phyloP scores from a whole-genome alignment of 257 asterid genomes.

The Solanum chilense region DNA sequence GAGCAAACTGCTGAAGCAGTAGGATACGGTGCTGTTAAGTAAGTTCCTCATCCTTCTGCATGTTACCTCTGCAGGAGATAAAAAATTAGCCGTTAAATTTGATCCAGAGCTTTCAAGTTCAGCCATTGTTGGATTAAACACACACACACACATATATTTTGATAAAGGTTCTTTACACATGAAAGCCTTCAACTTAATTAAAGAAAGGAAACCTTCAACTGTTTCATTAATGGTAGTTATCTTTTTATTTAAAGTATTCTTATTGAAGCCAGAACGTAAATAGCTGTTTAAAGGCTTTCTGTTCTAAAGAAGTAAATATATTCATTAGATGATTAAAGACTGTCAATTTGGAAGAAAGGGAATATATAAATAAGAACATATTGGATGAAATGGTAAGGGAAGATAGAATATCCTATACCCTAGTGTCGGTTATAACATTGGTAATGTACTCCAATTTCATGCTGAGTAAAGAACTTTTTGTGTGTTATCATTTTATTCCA shows the following conservation, averaged over 20 bases:
- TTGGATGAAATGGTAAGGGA: neutral
- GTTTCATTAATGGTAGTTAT: neutral
- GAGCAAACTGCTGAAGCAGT: conserved; percentile 90
- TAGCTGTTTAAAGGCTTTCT: neutral
- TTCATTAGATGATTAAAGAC: neutral
- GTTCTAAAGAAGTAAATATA: neutral
- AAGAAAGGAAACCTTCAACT: neutral
- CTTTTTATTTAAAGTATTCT: neutral
- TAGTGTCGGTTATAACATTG: neutral
- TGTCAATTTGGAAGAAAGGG: neutral
- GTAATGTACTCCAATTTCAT: neutral
- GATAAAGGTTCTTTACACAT: neutral
- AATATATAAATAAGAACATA: neutral
- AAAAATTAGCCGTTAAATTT: neutral
- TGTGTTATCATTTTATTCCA: neutral
- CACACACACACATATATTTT: neutral
- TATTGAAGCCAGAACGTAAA: neutral
- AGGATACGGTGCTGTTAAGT: conserved; percentile 98
- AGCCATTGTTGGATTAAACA: neutral
- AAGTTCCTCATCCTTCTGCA: conserved; percentile 12
- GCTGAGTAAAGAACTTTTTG: neutral
- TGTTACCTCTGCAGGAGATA: neutral
- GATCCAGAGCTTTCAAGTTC: neutral
- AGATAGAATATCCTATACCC: neutral
- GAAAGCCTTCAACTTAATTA: neutral